Evolutionary conservation across 768 basidiomycete species (phyloP).

Genomic region (Termitomyces sp.): DNA sequence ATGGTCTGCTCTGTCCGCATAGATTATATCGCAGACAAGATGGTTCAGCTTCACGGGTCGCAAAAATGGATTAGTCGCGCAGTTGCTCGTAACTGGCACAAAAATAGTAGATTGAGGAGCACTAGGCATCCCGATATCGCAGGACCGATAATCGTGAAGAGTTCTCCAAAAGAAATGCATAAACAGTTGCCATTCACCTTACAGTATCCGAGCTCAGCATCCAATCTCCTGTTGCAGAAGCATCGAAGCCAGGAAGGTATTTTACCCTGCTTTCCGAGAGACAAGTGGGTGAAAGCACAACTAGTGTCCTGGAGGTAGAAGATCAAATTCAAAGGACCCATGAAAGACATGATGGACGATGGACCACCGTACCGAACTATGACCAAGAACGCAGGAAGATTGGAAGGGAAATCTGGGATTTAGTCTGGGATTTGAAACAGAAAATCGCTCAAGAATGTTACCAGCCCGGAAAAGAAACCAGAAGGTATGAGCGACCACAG

Average conservation of each 20-base stretch:
- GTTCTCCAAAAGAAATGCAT: background rate
- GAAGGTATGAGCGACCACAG: background rate
- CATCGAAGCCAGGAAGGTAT: background rate
- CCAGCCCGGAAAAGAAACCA: background rate
- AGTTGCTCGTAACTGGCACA: background rate
- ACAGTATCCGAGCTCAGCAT: no score
- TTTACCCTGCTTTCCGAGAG: background rate
- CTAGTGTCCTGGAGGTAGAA: background rate
- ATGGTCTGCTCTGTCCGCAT: background rate
- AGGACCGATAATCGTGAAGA: background rate
- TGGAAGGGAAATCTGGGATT: no score
- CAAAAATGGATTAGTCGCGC: background rate
- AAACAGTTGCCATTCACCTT: background rate
- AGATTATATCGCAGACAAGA: background rate
- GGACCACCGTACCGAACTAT: background rate
- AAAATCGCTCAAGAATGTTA: no score
- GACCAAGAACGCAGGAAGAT: no score
- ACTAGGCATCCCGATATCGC: background rate
- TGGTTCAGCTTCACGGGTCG: background rate
- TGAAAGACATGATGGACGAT: background rate
- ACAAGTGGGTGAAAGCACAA: background rate
- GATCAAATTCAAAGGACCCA: background rate
- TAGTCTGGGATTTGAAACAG: no score
- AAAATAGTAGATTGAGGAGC: background rate
- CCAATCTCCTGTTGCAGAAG: background rate